Evolutionary conservation across 805 yeast species (phyloP).

Genomic region (Kurtzmaniella fragi): DNA sequence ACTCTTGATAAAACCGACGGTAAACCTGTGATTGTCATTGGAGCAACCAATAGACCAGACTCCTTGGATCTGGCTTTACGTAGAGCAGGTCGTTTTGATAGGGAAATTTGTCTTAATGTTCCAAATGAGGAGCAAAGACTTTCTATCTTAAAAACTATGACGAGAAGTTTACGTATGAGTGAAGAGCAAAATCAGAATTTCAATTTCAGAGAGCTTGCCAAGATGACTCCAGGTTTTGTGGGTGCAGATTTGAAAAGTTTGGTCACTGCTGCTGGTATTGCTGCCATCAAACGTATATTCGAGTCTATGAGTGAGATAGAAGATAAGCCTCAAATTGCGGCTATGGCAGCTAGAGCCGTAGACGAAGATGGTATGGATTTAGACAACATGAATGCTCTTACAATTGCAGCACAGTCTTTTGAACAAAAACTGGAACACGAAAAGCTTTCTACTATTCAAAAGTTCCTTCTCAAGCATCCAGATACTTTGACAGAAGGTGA

Average conservation of each 20-base stretch:
- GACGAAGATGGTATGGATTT: conserved; percentile 11
- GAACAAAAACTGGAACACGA: conserved; percentile 29
- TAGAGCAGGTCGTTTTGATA: conserved; percentile 94
- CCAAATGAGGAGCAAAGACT: conserved; percentile 83
- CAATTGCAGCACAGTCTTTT: conserved; percentile 21
- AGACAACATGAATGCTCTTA: not conserved
- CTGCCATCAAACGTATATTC: conserved; percentile 90
- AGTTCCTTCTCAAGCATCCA: conserved; percentile 70
- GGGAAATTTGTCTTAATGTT: conserved; percentile 92
- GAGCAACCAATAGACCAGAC: conserved; percentile 97
- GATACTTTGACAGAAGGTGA: conserved; percentile 73
- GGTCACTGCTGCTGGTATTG: conserved; percentile 91
- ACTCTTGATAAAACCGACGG: conserved; percentile 86
- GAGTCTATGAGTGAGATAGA: conserved; percentile 46
- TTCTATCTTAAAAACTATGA: conserved; percentile 72
- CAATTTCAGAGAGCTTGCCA: conserved; percentile 71
- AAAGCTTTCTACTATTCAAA: conserved; percentile 60
- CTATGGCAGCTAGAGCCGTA: not conserved
- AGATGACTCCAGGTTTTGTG: conserved; percentile 94
- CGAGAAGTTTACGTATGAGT: conserved; percentile 53
- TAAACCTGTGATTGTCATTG: conserved; percentile 88
- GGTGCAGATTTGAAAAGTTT: conserved; percentile 96
- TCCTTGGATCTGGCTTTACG: conserved; percentile 90
- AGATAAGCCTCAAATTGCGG: conserved; percentile 17
- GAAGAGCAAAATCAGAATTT: conserved; percentile 34